Conservation (phyloP, 805 yeast species). For the Blastobotrys peoriensis region DNA sequence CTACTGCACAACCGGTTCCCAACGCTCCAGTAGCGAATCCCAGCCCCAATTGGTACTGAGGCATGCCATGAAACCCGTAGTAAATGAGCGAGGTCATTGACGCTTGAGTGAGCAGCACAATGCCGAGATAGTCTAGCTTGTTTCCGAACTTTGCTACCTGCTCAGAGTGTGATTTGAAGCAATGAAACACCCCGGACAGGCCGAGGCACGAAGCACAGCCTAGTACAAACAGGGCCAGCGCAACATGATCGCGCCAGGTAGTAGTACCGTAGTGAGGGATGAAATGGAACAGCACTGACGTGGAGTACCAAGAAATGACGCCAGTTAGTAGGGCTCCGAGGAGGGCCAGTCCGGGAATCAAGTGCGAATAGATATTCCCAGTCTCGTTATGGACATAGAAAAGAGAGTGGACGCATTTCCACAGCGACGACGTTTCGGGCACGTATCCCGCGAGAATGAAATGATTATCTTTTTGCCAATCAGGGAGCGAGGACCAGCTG, state of each 20-base stretch:
- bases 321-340: conserved; percentile 11
- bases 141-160: conserved; percentile 51
- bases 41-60: conserved; percentile 23
- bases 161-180: conserved; percentile 60
- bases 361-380: conserved; percentile 63
- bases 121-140: conserved; percentile 71
- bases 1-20: conserved; percentile 55
- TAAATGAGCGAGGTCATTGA: conserved; percentile 50
- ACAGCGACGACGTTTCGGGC: conserved; percentile 44
- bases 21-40: conserved; percentile 39
- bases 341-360: conserved; percentile 34
- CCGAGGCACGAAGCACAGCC: conserved; percentile 58
- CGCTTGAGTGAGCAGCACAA: conserved; percentile 59
- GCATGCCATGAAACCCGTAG: conserved; percentile 39
- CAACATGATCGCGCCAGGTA: conserved; percentile 40
- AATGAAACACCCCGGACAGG: conserved; percentile 62
- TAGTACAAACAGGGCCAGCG: conserved; percentile 47
- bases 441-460: conserved; percentile 61
- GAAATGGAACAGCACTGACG: conserved; percentile 8
- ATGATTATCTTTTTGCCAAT: conserved; percentile 73
- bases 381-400: conserved; percentile 62
- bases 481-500: conserved; percentile 52
- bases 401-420: conserved; percentile 41
- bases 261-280: conserved; percentile 26
- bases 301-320: conserved; percentile 6